Conservation (phyloP, 192 early-diverging fungal genomes). For the Backusella westeae region DNA sequence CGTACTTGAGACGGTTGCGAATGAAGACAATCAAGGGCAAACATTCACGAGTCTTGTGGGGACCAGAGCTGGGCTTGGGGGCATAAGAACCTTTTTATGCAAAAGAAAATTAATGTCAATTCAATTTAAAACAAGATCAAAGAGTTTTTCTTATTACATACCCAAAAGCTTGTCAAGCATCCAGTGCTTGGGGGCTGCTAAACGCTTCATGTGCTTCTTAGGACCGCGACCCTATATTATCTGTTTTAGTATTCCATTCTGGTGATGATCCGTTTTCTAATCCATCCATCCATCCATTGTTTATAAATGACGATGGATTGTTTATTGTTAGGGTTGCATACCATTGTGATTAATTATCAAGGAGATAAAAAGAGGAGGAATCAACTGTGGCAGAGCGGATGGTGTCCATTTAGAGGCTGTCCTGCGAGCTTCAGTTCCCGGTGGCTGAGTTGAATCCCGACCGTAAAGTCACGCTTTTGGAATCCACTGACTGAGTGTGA, state of each 20-base stretch:
- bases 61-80: conserved; percentile 94
- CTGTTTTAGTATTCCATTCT: background rate
- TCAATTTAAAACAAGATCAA: too few relatives aligned
- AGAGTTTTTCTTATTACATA: conserved; percentile 26
- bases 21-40: conserved; percentile 97
- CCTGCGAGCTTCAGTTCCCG: background rate
- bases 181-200: conserved; percentile 99
- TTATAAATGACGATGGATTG: background rate
- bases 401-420: background rate
- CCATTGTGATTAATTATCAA: conserved; percentile 25
- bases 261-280: background rate
- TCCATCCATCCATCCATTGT: conserved; percentile 24
- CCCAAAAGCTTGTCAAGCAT: conserved; percentile 99
- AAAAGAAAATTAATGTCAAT: too few relatives aligned
- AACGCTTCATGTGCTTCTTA: conserved; percentile 99
- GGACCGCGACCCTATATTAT: conserved; percentile 83
- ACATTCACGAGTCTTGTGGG: conserved; percentile 99
- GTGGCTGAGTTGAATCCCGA: background rate
- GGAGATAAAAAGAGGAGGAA: conserved; percentile 16
- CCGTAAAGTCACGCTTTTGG: background rate
- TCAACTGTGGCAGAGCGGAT: background rate
- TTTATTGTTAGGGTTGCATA: background rate
- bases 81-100: conserved; percentile 49
- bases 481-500: background rate
- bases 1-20: conserved; percentile 99